These are phyloP conservation scores for Alternaria brassicicola DNA, from an alignment of 2,329 filamentous ascomycete species.

Conservation along the genomic window DNA sequence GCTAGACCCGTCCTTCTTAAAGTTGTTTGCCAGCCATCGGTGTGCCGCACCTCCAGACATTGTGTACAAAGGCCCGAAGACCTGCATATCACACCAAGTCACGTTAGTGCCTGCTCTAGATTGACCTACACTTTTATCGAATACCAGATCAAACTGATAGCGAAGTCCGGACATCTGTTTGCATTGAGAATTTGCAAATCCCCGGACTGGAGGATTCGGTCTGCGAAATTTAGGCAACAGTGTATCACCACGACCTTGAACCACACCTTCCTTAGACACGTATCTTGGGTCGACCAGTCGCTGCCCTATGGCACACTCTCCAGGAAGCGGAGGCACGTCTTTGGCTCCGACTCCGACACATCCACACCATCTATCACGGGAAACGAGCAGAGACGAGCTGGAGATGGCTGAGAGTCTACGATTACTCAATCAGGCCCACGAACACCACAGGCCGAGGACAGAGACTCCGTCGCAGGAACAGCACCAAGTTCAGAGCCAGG, in stretches of 20 bases:
- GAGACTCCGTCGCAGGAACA: constrained; percentile 25
- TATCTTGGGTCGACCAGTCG: constrained; percentile 15
- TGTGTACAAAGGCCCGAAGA: constrained; percentile 24
- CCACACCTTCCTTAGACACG: constrained; percentile 5
- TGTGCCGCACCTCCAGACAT: constrained; percentile 22
- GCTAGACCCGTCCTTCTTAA: constrained; percentile 24
- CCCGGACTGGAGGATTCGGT: constrained; percentile 6
- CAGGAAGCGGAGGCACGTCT: constrained; percentile 44
- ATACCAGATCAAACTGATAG: constrained; percentile 22
- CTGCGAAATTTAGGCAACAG: constrained; percentile 24
- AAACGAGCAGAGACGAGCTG: constrained; percentile 57
- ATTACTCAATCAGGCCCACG: constrained; percentile 53
- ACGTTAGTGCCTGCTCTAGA: constrained; percentile 33
- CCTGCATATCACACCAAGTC: constrained; percentile 31
- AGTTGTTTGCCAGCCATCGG: constrained; percentile 21
- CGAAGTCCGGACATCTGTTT: background rate
- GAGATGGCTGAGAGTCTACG: constrained; percentile 57
- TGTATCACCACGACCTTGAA: constrained; percentile 21
- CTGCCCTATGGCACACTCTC: constrained; percentile 36
- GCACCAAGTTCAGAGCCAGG: constrained; percentile 24
- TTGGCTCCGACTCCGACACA: constrained; percentile 46
- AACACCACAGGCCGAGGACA: constrained; percentile 29
- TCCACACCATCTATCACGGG: constrained; percentile 49
- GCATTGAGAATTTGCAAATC: background rate
- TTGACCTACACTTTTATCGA: constrained; percentile 12